Percentiles rank a stretch among this genome's conserved stretches.
phyloP scores from a whole-genome alignment of 164 flowering plant genomes.

The Buxus sempervirens region DNA sequence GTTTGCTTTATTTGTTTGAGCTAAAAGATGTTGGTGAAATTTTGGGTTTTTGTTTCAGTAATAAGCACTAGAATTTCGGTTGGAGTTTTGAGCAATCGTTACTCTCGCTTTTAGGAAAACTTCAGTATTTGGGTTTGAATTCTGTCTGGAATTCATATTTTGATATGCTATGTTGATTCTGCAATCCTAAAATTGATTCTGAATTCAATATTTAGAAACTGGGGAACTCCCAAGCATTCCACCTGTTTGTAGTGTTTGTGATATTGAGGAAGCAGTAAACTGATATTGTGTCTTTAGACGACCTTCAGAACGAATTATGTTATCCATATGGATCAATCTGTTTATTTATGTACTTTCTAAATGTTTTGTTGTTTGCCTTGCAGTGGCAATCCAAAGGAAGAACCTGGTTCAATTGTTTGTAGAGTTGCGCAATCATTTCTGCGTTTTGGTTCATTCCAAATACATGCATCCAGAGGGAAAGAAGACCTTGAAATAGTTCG shows the following conservation, averaged over 20 bases:
- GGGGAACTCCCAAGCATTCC: background rate
- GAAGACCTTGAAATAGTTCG: slow-evolving; percentile 81
- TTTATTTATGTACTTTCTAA: background rate
- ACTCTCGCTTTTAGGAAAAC: too few relatives aligned
- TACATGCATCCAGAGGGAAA: slow-evolving; percentile 91
- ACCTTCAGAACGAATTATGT: background rate
- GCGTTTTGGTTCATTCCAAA: slow-evolving; percentile 96
- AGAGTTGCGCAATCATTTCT: slow-evolving; percentile 94
- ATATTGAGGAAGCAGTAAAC: background rate
- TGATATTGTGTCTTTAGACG: background rate
- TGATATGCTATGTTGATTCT: too few relatives aligned
- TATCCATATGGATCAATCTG: background rate
- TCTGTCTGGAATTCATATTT: too few relatives aligned
- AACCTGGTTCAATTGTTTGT: slow-evolving; percentile 98
- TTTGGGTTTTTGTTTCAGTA: too few relatives aligned
- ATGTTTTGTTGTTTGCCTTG: slow-evolving; percentile 14
- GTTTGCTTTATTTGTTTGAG: background rate
- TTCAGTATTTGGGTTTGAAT: too few relatives aligned
- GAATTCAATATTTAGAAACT: too few relatives aligned
- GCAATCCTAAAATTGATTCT: too few relatives aligned
- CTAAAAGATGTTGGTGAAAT: too few relatives aligned
- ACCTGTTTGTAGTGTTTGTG: background rate
- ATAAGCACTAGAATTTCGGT: too few relatives aligned
- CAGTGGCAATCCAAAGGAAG: slow-evolving; percentile 99
- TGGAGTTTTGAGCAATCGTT: too few relatives aligned